Evolutionary conservation across 2,329 filamentous ascomycete species (phyloP).

Genomic region (Rutstroemia sp.): DNA sequence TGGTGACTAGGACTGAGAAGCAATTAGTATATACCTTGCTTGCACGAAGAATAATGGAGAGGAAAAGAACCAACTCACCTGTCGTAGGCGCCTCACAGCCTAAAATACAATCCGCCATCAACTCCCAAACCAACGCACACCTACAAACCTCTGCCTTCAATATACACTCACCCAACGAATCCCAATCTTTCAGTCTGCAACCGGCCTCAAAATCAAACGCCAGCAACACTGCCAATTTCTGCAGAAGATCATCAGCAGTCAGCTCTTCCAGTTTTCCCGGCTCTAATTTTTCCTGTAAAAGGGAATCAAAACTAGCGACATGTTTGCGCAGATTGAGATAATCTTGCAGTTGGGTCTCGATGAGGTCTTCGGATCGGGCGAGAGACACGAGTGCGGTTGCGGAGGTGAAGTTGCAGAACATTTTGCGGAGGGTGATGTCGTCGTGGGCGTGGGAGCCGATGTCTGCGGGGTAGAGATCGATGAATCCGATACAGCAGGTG

Average conservation of each 20-base stretch:
- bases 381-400: constrained; percentile 44
- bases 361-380: constrained; percentile 43
- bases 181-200: constrained; percentile 58
- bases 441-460: constrained; percentile 33
- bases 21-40: constrained; percentile 5
- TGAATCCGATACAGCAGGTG: constrained; percentile 43
- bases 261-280: constrained; percentile 34
- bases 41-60: background rate
- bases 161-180: constrained; percentile 55
- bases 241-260: constrained; percentile 43
- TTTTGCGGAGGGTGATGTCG: constrained; percentile 49
- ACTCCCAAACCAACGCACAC: constrained; percentile 44
- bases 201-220: constrained; percentile 77
- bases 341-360: constrained; percentile 46
- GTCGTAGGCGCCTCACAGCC: constrained; percentile 43
- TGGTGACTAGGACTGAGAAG: constrained; percentile 29
- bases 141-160: constrained; percentile 39
- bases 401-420: constrained; percentile 66
- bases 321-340: constrained; percentile 57
- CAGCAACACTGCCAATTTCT: constrained; percentile 59
- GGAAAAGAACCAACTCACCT: constrained; percentile 31
- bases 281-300: constrained; percentile 34
- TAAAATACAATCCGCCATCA: constrained; percentile 60
- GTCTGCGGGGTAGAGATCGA: constrained; percentile 43
- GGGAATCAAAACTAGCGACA: constrained; percentile 48